Conservation (phyloP, 176 grass and related monocot genomes). For the Carex myosuroides region DNA sequence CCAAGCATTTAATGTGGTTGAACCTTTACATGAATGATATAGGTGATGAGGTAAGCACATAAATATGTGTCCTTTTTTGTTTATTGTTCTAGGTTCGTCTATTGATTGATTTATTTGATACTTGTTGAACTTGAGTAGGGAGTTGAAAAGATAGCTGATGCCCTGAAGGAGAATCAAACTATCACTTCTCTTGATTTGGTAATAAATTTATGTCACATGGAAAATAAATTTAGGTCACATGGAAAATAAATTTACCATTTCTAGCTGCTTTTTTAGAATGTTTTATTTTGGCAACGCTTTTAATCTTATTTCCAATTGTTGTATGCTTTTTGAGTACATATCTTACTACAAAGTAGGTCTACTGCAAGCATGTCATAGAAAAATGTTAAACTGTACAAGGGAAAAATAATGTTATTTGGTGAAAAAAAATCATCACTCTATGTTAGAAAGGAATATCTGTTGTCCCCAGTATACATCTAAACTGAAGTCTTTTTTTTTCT, state of each 20-base stretch:
- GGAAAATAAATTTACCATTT: background rate
- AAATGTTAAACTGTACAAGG: background rate
- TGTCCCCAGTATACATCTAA: background rate
- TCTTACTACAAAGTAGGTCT: background rate
- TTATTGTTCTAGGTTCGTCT: conserved; percentile 9
- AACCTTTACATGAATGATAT: conserved; percentile 99
- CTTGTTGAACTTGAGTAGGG: conserved; percentile 50
- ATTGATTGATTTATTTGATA: conserved; percentile 17
- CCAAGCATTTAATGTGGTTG: conserved; percentile 78
- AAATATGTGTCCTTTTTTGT: conserved; percentile 11
- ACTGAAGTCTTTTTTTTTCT: conserved; percentile 12
- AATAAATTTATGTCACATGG: background rate
- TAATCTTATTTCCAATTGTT: background rate
- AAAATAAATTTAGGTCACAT: background rate
- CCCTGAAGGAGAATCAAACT: conserved; percentile 81
- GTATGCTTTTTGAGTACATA: background rate
- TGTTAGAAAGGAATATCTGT: background rate
- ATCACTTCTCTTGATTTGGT: conserved; percentile 75
- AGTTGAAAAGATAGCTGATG: conserved; percentile 83
- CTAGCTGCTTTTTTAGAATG: background rate
- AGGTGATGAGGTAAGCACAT: conserved; percentile 57
- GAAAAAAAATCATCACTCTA: background rate
- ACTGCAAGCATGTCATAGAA: background rate
- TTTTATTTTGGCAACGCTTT: background rate
- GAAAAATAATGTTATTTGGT: background rate